Percentiles rank a stretch among this genome's conserved stretches.
Evolutionary conservation across 768 basidiomycete genomes (phyloP).

Genomic region (Steccherinum ochraceum): DNA sequence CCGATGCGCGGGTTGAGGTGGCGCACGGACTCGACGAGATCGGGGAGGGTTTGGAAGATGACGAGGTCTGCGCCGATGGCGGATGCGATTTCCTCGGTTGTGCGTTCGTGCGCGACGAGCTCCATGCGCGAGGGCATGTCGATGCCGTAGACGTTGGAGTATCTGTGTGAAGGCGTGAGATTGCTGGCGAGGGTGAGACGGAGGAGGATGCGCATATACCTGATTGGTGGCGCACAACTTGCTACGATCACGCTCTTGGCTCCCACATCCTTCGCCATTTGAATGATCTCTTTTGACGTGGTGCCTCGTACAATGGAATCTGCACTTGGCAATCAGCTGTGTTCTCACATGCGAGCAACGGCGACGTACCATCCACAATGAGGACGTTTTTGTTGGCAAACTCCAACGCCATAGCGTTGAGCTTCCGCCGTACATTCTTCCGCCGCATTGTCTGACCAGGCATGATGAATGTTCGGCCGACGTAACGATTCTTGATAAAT

Average conservation of each 20-base stretch:
- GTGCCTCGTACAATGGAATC: slow-evolving; percentile 99
- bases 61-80: slow-evolving; percentile 93
- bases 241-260: slow-evolving; percentile 95
- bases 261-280: slow-evolving; percentile 99
- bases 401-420: slow-evolving; percentile 98
- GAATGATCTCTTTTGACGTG: slow-evolving; percentile 96
- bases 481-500: slow-evolving; percentile 98
- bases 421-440: slow-evolving; percentile 91
- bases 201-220: slow-evolving; percentile 33
- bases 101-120: slow-evolving; percentile 80
- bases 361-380: slow-evolving; percentile 77
- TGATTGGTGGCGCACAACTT: slow-evolving; percentile 94
- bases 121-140: slow-evolving; percentile 98
- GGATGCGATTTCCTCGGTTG: slow-evolving; percentile 61
- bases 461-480: slow-evolving; percentile 99
- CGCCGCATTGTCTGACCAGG: slow-evolving; percentile 94
- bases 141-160: slow-evolving; percentile 96
- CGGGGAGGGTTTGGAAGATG: slow-evolving; percentile 89
- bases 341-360: not conserved
- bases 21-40: slow-evolving; percentile 80
- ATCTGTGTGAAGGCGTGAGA: slow-evolving; percentile 11
- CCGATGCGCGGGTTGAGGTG: slow-evolving; percentile 74
- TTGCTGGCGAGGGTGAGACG: slow-evolving; percentile 27
- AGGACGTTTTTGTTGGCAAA: slow-evolving; percentile 90
- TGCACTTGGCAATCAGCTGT: slow-evolving; percentile 23